A percentile compares a stretch with the other conserved stretches of the same genome.
These are phyloP conservation scores for Phanerochaete carnosa DNA, from an alignment of 768 basidiomycete species.

Conservation along the genomic window DNA sequence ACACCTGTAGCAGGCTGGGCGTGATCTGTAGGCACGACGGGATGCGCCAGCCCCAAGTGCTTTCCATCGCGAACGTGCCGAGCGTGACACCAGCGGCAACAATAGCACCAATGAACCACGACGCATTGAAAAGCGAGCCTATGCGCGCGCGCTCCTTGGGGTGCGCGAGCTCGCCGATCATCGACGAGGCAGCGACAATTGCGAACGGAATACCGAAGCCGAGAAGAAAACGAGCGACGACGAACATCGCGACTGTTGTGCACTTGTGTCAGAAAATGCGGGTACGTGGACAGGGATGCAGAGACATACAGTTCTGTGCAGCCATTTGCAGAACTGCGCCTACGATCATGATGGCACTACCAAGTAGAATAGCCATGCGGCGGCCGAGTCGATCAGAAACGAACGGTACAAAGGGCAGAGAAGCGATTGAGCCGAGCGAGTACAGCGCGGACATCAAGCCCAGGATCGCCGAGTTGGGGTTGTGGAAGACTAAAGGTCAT, in stretches of 20 bases:
- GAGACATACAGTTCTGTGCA: conserved; percentile 35
- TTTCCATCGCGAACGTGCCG: conserved; percentile 57
- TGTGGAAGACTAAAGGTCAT: conserved; percentile 41
- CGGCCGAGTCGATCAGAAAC: conserved; percentile 52
- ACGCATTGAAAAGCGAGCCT: conserved; percentile 61
- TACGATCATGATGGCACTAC: conserved; percentile 36
- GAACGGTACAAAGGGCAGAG: conserved; percentile 50
- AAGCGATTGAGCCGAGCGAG: conserved; percentile 54
- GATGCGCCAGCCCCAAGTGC: conserved; percentile 68
- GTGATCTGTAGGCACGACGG: conserved; percentile 57
- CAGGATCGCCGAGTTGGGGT: conserved; percentile 50
- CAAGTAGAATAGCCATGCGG: conserved; percentile 46
- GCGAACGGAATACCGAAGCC: conserved; percentile 62
- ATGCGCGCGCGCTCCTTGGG: conserved; percentile 67
- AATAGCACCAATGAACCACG: conserved; percentile 59
- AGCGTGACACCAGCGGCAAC: conserved; percentile 60
- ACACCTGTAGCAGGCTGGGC: conserved; percentile 51
- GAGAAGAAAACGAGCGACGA: conserved; percentile 50
- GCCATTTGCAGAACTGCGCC: conserved; percentile 24
- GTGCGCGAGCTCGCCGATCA: conserved; percentile 67
- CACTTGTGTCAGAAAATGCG: background rate
- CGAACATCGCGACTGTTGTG: conserved; percentile 52
- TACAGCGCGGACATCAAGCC: conserved; percentile 60
- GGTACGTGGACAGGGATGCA: background rate
- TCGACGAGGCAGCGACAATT: conserved; percentile 61